phyloP scores from a whole-genome alignment of 2,329 filamentous ascomycete genomes.

The Metarhizium rileyi region DNA sequence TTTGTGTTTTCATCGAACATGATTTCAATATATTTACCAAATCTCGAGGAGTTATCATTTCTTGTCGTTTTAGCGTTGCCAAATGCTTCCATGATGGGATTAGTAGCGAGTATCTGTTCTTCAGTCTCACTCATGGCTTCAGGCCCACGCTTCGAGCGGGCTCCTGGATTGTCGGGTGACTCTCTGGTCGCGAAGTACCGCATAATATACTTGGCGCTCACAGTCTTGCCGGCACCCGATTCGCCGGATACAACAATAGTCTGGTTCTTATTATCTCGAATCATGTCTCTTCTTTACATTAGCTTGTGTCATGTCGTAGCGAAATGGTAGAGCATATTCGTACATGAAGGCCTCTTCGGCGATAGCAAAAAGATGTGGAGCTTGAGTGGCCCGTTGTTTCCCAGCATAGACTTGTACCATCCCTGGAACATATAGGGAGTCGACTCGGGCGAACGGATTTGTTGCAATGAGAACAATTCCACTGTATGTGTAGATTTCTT shows the following conservation, averaged over 20 bases:
- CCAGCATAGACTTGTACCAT: conserved; percentile 99
- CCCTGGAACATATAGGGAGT: conserved; percentile 94
- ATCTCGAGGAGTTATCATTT: conserved; percentile 98
- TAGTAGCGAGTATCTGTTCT: conserved; percentile 95
- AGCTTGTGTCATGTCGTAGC: conserved; percentile 17
- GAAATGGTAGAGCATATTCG: conserved; percentile 22
- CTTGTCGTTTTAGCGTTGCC: conserved; percentile 99
- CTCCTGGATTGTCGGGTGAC: conserved; percentile 76
- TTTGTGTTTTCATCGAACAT: conserved; percentile 95
- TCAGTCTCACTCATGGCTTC: conserved; percentile 94
- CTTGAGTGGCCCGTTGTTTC: conserved; percentile 91
- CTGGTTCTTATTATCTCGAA: conserved; percentile 91
- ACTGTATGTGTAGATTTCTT: conserved; percentile 99
- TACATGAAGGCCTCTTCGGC: conserved; percentile 97
- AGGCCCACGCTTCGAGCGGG: conserved; percentile 62
- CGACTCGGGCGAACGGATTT: conserved; percentile 93
- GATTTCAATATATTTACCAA: conserved; percentile 99
- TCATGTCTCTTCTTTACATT: conserved; percentile 66
- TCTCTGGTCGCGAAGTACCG: conserved; percentile 98
- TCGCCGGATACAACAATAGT: conserved; percentile 99
- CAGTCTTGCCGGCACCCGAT: conserved; percentile 96
- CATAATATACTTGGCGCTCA: conserved; percentile 99
- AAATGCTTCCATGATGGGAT: conserved; percentile 99
- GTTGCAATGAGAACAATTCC: conserved; percentile 97
- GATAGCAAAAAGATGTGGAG: conserved; percentile 96